Evolutionary conservation across 116 monocot genomes (phyloP).

Genomic region (Phalaenopsis hybrid): DNA sequence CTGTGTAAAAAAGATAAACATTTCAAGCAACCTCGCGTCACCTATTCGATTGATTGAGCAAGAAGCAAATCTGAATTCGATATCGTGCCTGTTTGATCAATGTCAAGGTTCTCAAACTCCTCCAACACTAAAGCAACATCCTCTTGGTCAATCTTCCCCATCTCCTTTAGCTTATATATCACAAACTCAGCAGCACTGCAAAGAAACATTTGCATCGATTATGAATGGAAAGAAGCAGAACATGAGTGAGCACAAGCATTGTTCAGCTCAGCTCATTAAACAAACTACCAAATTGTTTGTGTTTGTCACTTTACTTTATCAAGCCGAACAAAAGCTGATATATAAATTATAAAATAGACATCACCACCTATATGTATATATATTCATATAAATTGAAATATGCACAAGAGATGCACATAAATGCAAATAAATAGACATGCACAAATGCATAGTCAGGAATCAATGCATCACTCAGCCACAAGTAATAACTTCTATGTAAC

Average conservation of each 20-base stretch:
- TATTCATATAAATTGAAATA: background rate
- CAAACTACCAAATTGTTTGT: too few species aligned
- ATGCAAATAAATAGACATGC: too few species aligned
- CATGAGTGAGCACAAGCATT: too few species aligned
- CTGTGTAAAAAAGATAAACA: background rate
- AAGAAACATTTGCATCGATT: background rate
- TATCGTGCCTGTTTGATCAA: slow-evolving; percentile 65
- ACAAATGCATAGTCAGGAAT: too few species aligned
- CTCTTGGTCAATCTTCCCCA: slow-evolving; percentile 86
- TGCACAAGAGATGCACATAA: too few species aligned
- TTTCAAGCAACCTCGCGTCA: background rate
- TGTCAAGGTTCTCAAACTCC: slow-evolving; percentile 84
- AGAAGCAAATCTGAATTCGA: slow-evolving; percentile 42
- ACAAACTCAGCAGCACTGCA: slow-evolving; percentile 83
- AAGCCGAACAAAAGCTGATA: too few species aligned
- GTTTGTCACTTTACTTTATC: too few species aligned
- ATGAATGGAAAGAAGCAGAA: too few species aligned
- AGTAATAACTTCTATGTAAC: too few species aligned
- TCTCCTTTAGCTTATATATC: slow-evolving; percentile 89
- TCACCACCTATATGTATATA: background rate
- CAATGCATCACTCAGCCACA: too few species aligned
- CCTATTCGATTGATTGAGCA: slow-evolving; percentile 24
- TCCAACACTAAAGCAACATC: slow-evolving; percentile 73
- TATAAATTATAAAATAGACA: too few species aligned
- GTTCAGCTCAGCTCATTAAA: too few species aligned